Conservation (phyloP, 257 asterid genomes). For the Solanum tacnaense region DNA sequence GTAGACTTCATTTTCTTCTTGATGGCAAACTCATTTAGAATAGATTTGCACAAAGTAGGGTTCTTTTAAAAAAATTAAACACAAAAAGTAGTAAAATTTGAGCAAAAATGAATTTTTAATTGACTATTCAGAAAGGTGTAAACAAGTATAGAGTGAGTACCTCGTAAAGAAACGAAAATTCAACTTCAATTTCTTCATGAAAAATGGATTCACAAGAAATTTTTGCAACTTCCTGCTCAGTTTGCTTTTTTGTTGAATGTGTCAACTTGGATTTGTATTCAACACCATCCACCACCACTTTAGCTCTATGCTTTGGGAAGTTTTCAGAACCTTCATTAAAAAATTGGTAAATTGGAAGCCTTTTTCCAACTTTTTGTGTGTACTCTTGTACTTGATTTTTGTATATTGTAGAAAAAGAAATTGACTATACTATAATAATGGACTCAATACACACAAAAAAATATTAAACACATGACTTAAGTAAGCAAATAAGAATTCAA, state of each 20-base stretch:
- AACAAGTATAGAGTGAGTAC: not conserved
- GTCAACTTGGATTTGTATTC: not conserved
- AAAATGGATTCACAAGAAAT: not conserved
- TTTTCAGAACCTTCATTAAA: slow-evolving; percentile 12
- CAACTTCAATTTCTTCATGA: no score
- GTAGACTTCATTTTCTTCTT: slow-evolving; percentile 10
- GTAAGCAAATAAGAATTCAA: not conserved
- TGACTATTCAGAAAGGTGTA: not conserved
- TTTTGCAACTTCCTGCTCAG: slow-evolving; percentile 15
- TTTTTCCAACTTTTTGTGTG: slow-evolving; percentile 3
- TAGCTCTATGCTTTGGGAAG: slow-evolving; percentile 5
- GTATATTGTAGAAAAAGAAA: not conserved
- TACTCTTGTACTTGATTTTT: slow-evolving; percentile 12
- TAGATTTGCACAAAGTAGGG: slow-evolving; percentile 11
- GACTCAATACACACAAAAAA: not conserved
- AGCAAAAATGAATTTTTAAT: not conserved
- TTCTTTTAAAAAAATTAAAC: not conserved
- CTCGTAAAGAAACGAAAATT: no score
- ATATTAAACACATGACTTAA: not conserved
- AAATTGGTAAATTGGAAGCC: not conserved
- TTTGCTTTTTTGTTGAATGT: not conserved
- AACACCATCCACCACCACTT: slow-evolving; percentile 3
- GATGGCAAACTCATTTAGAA: slow-evolving; percentile 16
- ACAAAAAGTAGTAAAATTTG: not conserved
- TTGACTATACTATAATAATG: not conserved